Base-by-base conservation (phyloP, 108 stramenopile species). In the Pseudonitzschia multistriata region DNA sequence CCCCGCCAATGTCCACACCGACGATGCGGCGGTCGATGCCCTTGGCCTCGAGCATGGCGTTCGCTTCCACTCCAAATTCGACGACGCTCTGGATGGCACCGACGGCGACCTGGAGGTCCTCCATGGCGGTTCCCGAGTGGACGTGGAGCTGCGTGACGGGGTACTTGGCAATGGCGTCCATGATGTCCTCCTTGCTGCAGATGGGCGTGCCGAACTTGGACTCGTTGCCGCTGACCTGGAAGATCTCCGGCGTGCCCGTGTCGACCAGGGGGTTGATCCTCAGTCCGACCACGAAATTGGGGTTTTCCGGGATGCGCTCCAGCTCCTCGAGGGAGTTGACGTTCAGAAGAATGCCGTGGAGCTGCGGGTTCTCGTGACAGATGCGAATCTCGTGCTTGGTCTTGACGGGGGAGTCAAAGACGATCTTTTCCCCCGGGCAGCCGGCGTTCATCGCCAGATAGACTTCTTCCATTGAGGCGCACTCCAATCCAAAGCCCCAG, bases 401-500 rank as follows among this genome's bases (percentile, higher is more conserved):
- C 57, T 59, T 59, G 21, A 59, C 57, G 30, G 57, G 57, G 6
- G 57, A 59, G 34, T 59, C 57, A 59, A 59, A 59, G 22, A 59
- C 57, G 29, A 59, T 59, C 33, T 59, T 59, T 0, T 8, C 5
- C 13, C 57, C 57, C 0, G 57, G 57, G 29, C 57, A 59, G 0
- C 57, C 57, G 34, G 57, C 57, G 29, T 59, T 59, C 10, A 59
- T 14, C 14, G 57, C 57, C 34, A 59, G 34, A 30, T 59, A 59
- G n/a, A 59, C 57, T n/a, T 59, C 57, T 33, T 59, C 57, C 57
- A 59, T 59, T 0, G 57, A 59, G 57, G 57, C 57, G 29, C 57
- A 59, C 34, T 59, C 57, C n/a, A 59, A n/a, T n/a, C 57, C 57
- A 35, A 59, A 59, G 13, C 57, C 57, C 57, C 57, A 59, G 31